Conservation (phyloP, 441 rosid species). For the Biscutella laevigata region DNA sequence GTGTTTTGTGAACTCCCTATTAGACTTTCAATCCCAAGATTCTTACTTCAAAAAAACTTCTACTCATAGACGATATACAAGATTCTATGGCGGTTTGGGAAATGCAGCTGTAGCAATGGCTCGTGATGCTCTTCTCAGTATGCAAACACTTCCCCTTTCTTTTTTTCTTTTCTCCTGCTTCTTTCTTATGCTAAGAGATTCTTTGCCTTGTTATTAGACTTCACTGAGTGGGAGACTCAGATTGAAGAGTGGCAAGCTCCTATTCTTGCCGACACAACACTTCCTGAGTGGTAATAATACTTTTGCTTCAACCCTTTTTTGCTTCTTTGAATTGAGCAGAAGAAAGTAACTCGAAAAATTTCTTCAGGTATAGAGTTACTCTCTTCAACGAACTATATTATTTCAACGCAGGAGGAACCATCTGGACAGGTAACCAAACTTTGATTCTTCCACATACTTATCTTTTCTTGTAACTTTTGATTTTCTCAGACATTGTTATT, state of each 20-base stretch:
- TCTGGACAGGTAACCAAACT: conserved; percentile 50
- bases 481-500: no score
- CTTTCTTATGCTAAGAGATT: no score
- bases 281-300: conserved; percentile 53
- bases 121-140: conserved; percentile 55
- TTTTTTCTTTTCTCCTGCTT: background rate
- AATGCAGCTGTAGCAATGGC: conserved; percentile 55
- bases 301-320: background rate
- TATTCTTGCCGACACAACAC: conserved; percentile 46
- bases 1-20: background rate
- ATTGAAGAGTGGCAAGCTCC: conserved; percentile 71
- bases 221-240: conserved; percentile 46
- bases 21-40: background rate
- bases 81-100: conserved; percentile 49
- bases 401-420: conserved; percentile 59
- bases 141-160: background rate
- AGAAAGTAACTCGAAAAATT: background rate
- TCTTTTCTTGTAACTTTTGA: background rate
- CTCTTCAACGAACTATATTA: conserved; percentile 70
- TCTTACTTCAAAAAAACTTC: conserved; percentile 10
- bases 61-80: conserved; percentile 49
- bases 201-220: conserved; percentile 26
- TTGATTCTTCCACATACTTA: background rate
- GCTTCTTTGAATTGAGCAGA: background rate
- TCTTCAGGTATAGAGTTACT: conserved; percentile 52